Percentiles rank a stretch among this genome's conserved stretches.
phyloP scores from a whole-genome alignment of 1,284 basidiomycete genomes.

The Fomes fomentarius region DNA sequence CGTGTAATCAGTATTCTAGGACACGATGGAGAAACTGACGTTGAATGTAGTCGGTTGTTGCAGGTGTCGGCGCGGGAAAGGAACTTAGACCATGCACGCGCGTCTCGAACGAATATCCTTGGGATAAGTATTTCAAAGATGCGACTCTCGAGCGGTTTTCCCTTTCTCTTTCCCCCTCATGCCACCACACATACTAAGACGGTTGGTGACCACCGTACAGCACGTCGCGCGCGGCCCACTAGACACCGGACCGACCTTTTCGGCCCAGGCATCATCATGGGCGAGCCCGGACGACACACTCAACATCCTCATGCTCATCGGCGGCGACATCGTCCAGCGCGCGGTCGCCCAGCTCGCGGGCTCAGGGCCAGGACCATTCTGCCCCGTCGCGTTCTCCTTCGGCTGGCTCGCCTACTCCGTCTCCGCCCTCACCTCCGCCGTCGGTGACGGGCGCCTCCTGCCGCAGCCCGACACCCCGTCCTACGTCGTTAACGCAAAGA shows the following conservation, averaged over 20 bases:
- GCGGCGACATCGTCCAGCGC: slow-evolving; percentile 38
- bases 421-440: slow-evolving; percentile 29
- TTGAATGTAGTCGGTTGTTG: too few relatives aligned
- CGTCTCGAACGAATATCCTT: too few relatives aligned
- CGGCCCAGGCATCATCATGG: slow-evolving; percentile 30
- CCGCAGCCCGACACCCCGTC: slow-evolving; percentile 32
- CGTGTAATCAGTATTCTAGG: too few relatives aligned
- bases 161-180: not conserved
- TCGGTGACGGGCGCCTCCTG: slow-evolving; percentile 36
- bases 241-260: slow-evolving; percentile 16
- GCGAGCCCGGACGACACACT: slow-evolving; percentile 34
- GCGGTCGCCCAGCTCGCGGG: slow-evolving; percentile 37
- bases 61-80: too few relatives aligned
- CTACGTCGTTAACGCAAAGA: slow-evolving; percentile 32
- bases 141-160: not conserved
- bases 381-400: slow-evolving; percentile 42
- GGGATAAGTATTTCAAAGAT: too few relatives aligned
- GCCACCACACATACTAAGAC: slow-evolving; percentile 14
- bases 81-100: too few relatives aligned
- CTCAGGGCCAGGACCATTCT: slow-evolving; percentile 25
- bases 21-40: too few relatives aligned
- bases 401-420: slow-evolving; percentile 42
- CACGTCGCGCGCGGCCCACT: not conserved
- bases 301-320: slow-evolving; percentile 37
- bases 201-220: not conserved